These are phyloP conservation scores for Kappamyces sp. DNA, from an alignment of 192 early-diverging fungal genomes.

Conservation along the genomic window DNA sequence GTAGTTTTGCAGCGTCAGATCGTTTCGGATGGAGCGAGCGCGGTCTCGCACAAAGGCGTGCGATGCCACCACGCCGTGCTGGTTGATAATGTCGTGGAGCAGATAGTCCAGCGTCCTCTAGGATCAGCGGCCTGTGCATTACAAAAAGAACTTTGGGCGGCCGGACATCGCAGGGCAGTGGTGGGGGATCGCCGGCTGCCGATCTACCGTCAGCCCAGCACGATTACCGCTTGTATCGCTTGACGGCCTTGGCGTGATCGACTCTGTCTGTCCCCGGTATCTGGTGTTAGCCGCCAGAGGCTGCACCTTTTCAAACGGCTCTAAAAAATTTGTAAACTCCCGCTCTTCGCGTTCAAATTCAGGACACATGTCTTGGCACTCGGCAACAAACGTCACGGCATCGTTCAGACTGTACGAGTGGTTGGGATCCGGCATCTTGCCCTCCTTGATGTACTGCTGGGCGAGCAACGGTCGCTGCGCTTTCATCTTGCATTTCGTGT, in stretches of 20 bases:
- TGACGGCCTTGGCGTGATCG: slow-evolving; percentile 68
- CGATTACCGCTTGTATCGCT: slow-evolving; percentile 60
- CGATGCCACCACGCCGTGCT: slow-evolving; percentile 53
- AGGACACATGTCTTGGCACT: slow-evolving; percentile 85
- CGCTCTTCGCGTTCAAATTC: slow-evolving; percentile 81
- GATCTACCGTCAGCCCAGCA: slow-evolving; percentile 25
- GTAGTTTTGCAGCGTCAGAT: slow-evolving; percentile 81
- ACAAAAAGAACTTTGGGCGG: slow-evolving; percentile 67
- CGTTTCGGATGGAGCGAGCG: slow-evolving; percentile 75
- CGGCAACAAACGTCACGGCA: slow-evolving; percentile 66
- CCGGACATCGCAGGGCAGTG: slow-evolving; percentile 83
- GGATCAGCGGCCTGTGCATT: slow-evolving; percentile 15
- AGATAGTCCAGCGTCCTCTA: slow-evolving; percentile 42
- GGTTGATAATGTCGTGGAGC: slow-evolving; percentile 26
- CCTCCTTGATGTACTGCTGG: slow-evolving; percentile 53
- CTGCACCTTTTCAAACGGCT: slow-evolving; percentile 66
- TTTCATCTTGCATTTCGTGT: slow-evolving; percentile 45
- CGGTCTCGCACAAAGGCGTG: slow-evolving; percentile 82
- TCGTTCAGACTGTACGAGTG: slow-evolving; percentile 52
- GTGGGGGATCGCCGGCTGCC: slow-evolving; percentile 76
- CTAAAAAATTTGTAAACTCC: slow-evolving; percentile 66
- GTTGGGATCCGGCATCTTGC: slow-evolving; percentile 56
- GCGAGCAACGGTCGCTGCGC: slow-evolving; percentile 53
- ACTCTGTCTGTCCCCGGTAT: slow-evolving; percentile 52
- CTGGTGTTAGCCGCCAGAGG: slow-evolving; percentile 6